Evolutionary conservation across 2,329 filamentous ascomycete species (phyloP), one percentile per base, ranked within the genome.

Genomic region (Thelonectria rubi): DNA sequence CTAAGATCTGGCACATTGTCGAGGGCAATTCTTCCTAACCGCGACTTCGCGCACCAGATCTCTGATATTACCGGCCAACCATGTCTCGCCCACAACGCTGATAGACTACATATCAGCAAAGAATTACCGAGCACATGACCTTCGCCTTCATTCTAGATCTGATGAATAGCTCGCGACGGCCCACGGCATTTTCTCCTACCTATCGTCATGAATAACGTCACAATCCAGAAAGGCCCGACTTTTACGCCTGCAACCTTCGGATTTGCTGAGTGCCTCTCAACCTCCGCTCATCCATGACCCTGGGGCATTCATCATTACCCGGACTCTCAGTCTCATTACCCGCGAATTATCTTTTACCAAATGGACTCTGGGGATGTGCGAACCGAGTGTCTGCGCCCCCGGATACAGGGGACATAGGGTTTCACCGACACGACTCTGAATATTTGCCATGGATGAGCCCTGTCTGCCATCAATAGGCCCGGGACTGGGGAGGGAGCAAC

Each of bases 301-400:
- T 34, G 60, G 65, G 54, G 58, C 18, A 57, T 51, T 34, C 32
- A 63, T 56, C 24, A 68, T 69, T 71, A 68, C 60, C 66, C 59
- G 66, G 58, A 20, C 62, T 53, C 58, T 53, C 30, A 58, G 30
- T 58, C 55, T 69, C 62, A 67, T 64, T 65, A 60, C 65, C 65
- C 54, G 58, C 58, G 48, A 55, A 55, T 50, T 55, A 17, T 48
- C 49, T 52, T 52, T 50, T 55, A 17, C 40, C 43, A 60, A 67
- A 65, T 58, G 43, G 50, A 26, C 58, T 48, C 57, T 68, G 55
- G 43, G 62, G 65, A 67, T 55, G 64, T 48, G 63, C 69, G 69
- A 66, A 62, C 67, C 64, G 69, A 71, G 65, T 71, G 57, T 60
- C 65, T 71, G 64, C 65, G 68, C 68, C 67, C 24, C 65, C 69